A percentile compares a stretch with the other conserved stretches of the same genome.
These are phyloP conservation scores for Exophiala alcalophila DNA, from an alignment of 2,329 filamentous ascomycete genomes.

Conservation along the genomic window DNA sequence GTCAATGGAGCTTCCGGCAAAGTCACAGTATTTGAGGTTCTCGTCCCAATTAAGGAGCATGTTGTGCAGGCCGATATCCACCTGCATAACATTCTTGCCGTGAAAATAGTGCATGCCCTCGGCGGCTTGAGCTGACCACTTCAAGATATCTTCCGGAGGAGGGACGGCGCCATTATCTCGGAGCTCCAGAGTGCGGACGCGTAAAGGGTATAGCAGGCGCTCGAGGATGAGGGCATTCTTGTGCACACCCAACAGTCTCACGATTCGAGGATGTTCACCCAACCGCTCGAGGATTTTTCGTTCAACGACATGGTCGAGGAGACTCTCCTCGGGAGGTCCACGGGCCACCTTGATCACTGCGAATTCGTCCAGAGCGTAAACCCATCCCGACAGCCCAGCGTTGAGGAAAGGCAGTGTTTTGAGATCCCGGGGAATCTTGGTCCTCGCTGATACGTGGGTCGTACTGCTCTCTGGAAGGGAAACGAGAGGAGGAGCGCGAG, in stretches of 20 bases:
- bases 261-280: conserved; percentile 1
- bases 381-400: background rate
- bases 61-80: conserved; percentile 27
- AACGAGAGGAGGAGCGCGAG: no score
- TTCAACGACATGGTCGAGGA: background rate
- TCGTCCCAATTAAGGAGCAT: conserved; percentile 23
- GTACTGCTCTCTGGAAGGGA: no score
- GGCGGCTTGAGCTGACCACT: conserved; percentile 25
- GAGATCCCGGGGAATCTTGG: no score
- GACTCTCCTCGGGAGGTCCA: background rate
- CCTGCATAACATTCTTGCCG: conserved; percentile 21
- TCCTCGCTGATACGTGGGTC: no score
- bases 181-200: background rate
- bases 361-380: background rate
- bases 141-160: background rate
- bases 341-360: background rate
- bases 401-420: no score
- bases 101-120: conserved; percentile 24
- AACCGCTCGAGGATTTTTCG: conserved; percentile 1
- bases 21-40: conserved; percentile 26
- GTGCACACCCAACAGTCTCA: background rate
- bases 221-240: conserved; percentile 1
- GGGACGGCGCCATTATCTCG: background rate
- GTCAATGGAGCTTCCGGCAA: conserved; percentile 29
- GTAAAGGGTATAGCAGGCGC: background rate